Base-by-base conservation (phyloP, 192 early-diverging fungal species). In the Spizellomyces sp. region DNA sequence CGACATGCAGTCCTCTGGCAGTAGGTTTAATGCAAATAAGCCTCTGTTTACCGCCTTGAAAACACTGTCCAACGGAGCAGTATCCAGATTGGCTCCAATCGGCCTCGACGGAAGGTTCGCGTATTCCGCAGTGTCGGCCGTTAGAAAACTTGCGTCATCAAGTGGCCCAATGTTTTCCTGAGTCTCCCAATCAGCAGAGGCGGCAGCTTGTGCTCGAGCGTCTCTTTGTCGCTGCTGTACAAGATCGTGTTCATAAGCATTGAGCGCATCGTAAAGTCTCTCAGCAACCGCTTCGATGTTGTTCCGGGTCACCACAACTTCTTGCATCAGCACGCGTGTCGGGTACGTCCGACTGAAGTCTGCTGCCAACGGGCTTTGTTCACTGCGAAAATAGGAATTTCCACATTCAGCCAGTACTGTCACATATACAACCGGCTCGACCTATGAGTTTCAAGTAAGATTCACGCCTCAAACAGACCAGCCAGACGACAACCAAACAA, bases 381-480 rank as follows among this genome's bases (percentile, higher is more conserved):
- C 61, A 9, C 69, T 64, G 8, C 76, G 74, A 56, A 78, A 79
- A 36, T 62, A 75, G 10, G 78, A 44, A 6, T 45, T 76, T 46
- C 81, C 84, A 15, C 70, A 76, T 48, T 85, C 80, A 4, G 79
- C 84, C 21, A 81, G 65, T 43, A 85, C 77, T 6, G 84, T 81
- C 5, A 83, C 66, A 54, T 81, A 74, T 12, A 85, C 46, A 27
- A 81, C 73, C 47, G 83, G 83, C 27, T 62, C 15, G 45, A 83
- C 48, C 60, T 58, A 45, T 42, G 2, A 22, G 12, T 5, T 5
- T n/a, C 8, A 56, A 12, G 50, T 63, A 8, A 27, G 52, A 59
- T 42, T 42, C 41, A 9, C 8, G 27, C 27, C 27, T 36, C 27
- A 36, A 36, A 36, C 27, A 3, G 27, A 36, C 27, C 27, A 36